A percentile compares a stretch with the other conserved stretches of the same genome.
These are phyloP conservation scores for Calonectria leucothoes DNA, from an alignment of 2,329 filamentous ascomycete species.

Conservation along the genomic window DNA sequence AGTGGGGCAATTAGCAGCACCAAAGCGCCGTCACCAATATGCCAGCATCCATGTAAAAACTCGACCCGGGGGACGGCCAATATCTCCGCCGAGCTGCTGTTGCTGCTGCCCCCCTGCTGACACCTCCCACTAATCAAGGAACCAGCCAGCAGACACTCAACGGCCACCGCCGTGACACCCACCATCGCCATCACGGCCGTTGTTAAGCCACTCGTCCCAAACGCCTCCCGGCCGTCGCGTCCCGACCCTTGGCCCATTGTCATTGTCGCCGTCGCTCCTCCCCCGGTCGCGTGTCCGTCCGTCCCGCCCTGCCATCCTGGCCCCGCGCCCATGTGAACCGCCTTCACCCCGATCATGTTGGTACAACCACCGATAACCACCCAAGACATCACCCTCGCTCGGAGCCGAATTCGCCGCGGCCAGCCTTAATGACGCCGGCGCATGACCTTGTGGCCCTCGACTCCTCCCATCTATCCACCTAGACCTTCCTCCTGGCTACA, in stretches of 20 bases:
- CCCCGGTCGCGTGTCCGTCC: conserved; percentile 9
- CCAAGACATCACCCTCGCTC: conserved; percentile 49
- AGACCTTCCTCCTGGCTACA: conserved; percentile 12
- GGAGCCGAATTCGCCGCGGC: conserved; percentile 48
- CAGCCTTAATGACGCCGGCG: conserved; percentile 59
- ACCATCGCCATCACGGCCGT: background rate
- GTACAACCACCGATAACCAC: conserved; percentile 48
- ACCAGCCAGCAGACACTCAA: conserved; percentile 31
- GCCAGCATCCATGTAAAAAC: conserved; percentile 21
- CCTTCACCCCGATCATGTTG: conserved; percentile 54
- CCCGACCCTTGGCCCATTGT: background rate
- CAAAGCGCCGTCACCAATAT: background rate
- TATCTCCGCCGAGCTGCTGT: conserved; percentile 36
- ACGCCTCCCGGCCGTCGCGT: background rate
- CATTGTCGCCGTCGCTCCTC: background rate
- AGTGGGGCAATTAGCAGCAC: conserved; percentile 13
- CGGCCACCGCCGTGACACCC: conserved; percentile 35
- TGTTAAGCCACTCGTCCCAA: background rate
- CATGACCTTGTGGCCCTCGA: conserved; percentile 26
- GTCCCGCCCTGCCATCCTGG: conserved; percentile 18
- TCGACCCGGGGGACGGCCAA: conserved; percentile 28
- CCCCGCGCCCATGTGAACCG: conserved; percentile 47
- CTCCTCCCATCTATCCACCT: conserved; percentile 20
- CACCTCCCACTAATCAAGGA: conserved; percentile 19
- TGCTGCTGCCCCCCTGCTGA: background rate